Evolutionary conservation across 805 yeast species (phyloP), one percentile per base, ranked within the genome.

Genomic region (Kluyveromyces nonfermentans): DNA sequence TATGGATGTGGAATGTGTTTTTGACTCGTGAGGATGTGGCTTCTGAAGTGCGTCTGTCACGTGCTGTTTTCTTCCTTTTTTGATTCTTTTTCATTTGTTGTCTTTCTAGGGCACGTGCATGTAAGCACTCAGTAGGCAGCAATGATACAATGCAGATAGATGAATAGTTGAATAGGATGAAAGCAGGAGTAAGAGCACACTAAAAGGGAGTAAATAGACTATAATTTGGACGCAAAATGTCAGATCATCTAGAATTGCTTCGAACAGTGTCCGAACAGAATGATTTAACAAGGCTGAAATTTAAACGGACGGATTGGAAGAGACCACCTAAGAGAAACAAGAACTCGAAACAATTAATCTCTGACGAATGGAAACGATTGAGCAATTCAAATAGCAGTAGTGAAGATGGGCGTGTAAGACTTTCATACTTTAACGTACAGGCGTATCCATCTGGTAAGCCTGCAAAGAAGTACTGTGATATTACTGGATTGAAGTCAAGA

Each of bases 361-460:
- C 78, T 5, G 97, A 90, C 53, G 97, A 90, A 62, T 74, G 75
- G 52, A 82, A 83, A 55, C 74, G 90, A 38, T 30, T 46, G 16
- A 65, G 79, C 25, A 73, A 68, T 42, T 49, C 54, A 40, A 45
- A 19, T 38, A 43, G 12, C 30, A 37, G 32, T 28, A 45, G 50
- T 17, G 55, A 53, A 25, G 51, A 55, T 32, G 57, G 62, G 31
- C 64, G 68, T 35, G 72, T 78, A 46, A 71, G 77, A 6, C 79
- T 87, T 9, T 84, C 90, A 0, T 85, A 77, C 62, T 73, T 78
- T 48, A 75, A 81, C 33, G 67, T 89, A 5, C 77, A 77, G 22
- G 95, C 96, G 0, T 95, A 96, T 2, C 97, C 97, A 0, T 82
- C 93, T 3, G 64, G 88, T 50, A 74, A 69, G 49, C 97, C 97